Percentiles rank a stretch among this genome's conserved stretches.
phyloP scores from a whole-genome alignment of 2,329 filamentous ascomycete species.

The Alternaria infectoria region DNA sequence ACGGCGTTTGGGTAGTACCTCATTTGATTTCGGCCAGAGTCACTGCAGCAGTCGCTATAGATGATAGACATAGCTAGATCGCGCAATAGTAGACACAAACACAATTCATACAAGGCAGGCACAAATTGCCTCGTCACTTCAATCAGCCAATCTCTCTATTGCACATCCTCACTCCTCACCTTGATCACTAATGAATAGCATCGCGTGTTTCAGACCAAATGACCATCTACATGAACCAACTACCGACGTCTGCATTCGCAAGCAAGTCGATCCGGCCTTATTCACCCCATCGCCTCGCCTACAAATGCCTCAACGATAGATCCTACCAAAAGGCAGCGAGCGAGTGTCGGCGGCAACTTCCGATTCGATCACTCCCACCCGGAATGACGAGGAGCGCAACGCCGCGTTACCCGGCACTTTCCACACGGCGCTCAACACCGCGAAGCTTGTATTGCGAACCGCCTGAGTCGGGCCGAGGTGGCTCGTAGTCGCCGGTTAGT shows the following conservation, averaged over 20 bases:
- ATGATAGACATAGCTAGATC: neutral
- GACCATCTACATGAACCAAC: neutral
- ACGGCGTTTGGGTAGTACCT: constrained; percentile 13
- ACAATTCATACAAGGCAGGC: constrained; percentile 2
- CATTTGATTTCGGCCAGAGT: neutral
- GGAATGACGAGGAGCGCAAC: neutral
- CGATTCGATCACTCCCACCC: neutral
- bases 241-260: neutral
- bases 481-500: neutral
- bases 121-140: neutral
- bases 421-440: neutral
- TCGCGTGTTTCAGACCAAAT: neutral
- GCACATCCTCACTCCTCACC: neutral
- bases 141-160: neutral
- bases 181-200: neutral
- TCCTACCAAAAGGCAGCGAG: neutral
- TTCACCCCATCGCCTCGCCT: neutral
- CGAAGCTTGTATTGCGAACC: neutral
- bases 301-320: neutral
- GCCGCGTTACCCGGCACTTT: neutral
- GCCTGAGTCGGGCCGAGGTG: neutral
- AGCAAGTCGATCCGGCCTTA: neutral
- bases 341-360: neutral
- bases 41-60: constrained; percentile 1
- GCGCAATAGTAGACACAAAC: neutral